Percentiles rank a stretch among this genome's conserved stretches.
These are phyloP conservation scores for Parafenestella ontariensis DNA, from an alignment of 2,329 filamentous ascomycete species.

Conservation along the genomic window DNA sequence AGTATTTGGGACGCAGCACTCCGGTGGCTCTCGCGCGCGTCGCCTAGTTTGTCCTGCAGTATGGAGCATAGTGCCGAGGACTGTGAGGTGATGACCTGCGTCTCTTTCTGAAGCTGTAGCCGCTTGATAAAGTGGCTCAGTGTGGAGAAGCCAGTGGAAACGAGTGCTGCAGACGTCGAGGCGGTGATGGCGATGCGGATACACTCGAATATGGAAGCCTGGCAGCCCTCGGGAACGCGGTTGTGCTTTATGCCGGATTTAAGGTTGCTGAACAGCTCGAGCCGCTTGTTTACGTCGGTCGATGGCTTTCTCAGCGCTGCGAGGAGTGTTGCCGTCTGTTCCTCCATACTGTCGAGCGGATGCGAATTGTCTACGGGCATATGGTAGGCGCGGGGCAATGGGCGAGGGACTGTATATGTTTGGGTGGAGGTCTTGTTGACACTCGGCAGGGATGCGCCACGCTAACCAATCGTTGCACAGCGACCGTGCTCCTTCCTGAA, in stretches of 20 bases:
- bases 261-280: constrained; percentile 73
- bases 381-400: constrained; percentile 17
- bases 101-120: constrained; percentile 82
- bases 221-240: constrained; percentile 78
- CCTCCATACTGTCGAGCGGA: constrained; percentile 58
- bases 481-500: constrained; percentile 16
- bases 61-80: constrained; percentile 74
- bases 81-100: constrained; percentile 71
- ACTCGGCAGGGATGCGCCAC: background rate
- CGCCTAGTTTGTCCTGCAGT: constrained; percentile 84
- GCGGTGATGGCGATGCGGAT: constrained; percentile 77
- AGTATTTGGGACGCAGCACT: constrained; percentile 76
- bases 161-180: constrained; percentile 74
- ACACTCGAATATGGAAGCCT: constrained; percentile 81
- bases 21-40: constrained; percentile 85
- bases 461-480: constrained; percentile 6
- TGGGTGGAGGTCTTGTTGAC: constrained; percentile 4
- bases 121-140: constrained; percentile 88
- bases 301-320: constrained; percentile 66
- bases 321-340: constrained; percentile 62
- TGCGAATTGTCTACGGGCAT: constrained; percentile 17
- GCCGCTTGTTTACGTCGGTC: constrained; percentile 72
- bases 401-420: constrained; percentile 6
- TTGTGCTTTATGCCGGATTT: constrained; percentile 93
- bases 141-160: constrained; percentile 84